phyloP scores from a whole-genome alignment of 2,329 filamentous ascomycete genomes.

The Neobulgaria alba region DNA sequence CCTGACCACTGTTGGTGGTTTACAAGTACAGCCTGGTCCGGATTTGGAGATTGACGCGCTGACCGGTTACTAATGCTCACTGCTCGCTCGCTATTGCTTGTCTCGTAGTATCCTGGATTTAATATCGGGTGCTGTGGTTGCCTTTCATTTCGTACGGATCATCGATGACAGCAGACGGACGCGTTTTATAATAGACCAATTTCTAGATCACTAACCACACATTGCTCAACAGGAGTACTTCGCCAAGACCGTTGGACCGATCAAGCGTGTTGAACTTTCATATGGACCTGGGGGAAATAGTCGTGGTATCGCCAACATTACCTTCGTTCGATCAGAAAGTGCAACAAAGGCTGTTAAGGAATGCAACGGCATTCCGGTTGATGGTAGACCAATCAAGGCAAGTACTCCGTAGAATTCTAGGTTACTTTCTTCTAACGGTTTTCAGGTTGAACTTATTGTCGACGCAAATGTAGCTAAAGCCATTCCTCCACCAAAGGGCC shows the following conservation, averaged over 20 bases:
- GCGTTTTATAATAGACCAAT: constrained; percentile 26
- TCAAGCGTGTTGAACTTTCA: constrained; percentile 84
- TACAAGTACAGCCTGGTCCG: not conserved
- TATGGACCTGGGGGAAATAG: constrained; percentile 90
- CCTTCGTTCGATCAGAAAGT: constrained; percentile 72
- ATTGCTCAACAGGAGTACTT: constrained; percentile 87
- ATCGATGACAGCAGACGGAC: constrained; percentile 24
- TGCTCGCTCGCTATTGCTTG: constrained; percentile 51
- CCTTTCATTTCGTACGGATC: constrained; percentile 23
- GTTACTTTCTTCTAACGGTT: not conserved
- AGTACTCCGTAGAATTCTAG: constrained; percentile 33
- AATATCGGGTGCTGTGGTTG: constrained; percentile 17
- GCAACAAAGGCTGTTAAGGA: constrained; percentile 77
- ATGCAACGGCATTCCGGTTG: constrained; percentile 83
- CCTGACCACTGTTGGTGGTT: not conserved
- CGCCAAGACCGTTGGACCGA: constrained; percentile 71
- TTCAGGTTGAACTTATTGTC: constrained; percentile 85
- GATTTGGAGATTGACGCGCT: not conserved
- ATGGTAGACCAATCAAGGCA: constrained; percentile 86
- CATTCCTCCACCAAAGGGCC: constrained; percentile 59
- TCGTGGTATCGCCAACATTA: constrained; percentile 85
- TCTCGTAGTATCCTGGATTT: not conserved
- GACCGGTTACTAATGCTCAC: constrained; percentile 38
- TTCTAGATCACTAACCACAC: constrained; percentile 56
- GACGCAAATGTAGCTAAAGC: constrained; percentile 64